A percentile compares a stretch with the other conserved stretches of the same genome.
Evolutionary conservation across 257 asterid genomes (phyloP).

Genomic region (Nicotiana knightiana): DNA sequence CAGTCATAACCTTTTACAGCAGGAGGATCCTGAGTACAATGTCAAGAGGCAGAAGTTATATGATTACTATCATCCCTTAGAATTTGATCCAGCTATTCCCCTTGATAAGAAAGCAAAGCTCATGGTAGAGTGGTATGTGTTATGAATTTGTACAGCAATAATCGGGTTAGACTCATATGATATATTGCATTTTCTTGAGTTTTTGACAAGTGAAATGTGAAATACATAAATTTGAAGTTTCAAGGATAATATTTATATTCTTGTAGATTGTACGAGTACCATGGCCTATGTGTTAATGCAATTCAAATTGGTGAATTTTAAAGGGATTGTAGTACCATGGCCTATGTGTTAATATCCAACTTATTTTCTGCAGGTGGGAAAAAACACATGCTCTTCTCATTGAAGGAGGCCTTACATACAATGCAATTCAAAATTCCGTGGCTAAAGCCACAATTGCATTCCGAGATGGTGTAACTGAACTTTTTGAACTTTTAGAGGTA

Average conservation of each 20-base stretch:
- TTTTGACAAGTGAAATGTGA: not conserved
- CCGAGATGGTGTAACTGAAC: constrained; percentile 84
- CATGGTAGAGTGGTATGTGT: constrained; percentile 93
- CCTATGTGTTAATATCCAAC: not conserved
- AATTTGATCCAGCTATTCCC: constrained; percentile 73
- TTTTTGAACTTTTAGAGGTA: constrained; percentile 88
- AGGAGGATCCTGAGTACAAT: constrained; percentile 73
- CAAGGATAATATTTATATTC: not conserved
- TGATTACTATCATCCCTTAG: constrained; percentile 85
- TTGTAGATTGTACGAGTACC: not conserved
- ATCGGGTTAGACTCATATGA: not conserved
- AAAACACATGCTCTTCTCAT: constrained; percentile 85
- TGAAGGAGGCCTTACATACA: constrained; percentile 75
- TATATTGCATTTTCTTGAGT: not conserved
- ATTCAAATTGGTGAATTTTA: not conserved
- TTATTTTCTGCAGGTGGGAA: constrained; percentile 67
- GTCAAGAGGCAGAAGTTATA: constrained; percentile 65
- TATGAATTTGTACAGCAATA: constrained; percentile 6
- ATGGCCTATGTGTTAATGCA: no score
- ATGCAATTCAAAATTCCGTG: constrained; percentile 68
- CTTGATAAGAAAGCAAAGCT: constrained; percentile 77
- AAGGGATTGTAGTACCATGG: not conserved
- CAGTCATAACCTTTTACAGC: constrained; percentile 75
- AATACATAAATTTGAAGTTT: not conserved
- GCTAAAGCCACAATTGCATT: constrained; percentile 61